phyloP scores from a whole-genome alignment of 2,329 filamentous ascomycete species.

The Epichloe scottii region DNA sequence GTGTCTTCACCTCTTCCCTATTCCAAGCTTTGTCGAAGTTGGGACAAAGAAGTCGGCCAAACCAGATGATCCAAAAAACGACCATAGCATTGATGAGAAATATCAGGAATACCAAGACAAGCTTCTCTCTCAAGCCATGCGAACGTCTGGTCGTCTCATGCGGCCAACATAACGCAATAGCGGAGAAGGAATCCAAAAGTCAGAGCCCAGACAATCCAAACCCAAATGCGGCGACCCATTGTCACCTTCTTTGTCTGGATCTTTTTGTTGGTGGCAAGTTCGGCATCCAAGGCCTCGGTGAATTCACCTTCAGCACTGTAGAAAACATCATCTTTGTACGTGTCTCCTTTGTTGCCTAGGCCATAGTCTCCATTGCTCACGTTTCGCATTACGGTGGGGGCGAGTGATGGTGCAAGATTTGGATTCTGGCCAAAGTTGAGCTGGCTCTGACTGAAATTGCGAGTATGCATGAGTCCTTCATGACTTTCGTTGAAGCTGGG shows the following conservation, averaged over 20 bases:
- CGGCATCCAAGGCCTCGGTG: constrained; percentile 59
- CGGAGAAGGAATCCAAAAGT: constrained; percentile 92
- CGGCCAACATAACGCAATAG: constrained; percentile 69
- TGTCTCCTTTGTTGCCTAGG: constrained; percentile 74
- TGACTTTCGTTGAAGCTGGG: constrained; percentile 53
- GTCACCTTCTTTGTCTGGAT: constrained; percentile 59
- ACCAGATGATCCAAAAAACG: constrained; percentile 84
- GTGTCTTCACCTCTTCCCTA: constrained; percentile 51
- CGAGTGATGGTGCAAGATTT: constrained; percentile 44
- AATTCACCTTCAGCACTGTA: constrained; percentile 61
- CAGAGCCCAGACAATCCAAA: constrained; percentile 67
- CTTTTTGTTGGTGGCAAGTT: constrained; percentile 63
- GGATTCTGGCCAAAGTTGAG: constrained; percentile 31
- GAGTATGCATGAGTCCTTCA: constrained; percentile 56
- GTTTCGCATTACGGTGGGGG: constrained; percentile 45
- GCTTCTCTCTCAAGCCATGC: constrained; percentile 93
- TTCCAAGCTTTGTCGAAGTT: constrained; percentile 88
- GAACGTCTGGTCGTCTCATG: constrained; percentile 94
- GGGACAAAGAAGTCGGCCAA: constrained; percentile 77
- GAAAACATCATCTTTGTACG: constrained; percentile 58
- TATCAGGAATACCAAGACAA: constrained; percentile 73
- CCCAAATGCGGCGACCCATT: constrained; percentile 60
- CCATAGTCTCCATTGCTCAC: constrained; percentile 69
- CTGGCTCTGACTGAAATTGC: constrained; percentile 44
- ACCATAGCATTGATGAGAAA: constrained; percentile 67